Base-by-base conservation (phyloP, 352 stramenopile genomes). In the Poterioochromonas sp. region DNA sequence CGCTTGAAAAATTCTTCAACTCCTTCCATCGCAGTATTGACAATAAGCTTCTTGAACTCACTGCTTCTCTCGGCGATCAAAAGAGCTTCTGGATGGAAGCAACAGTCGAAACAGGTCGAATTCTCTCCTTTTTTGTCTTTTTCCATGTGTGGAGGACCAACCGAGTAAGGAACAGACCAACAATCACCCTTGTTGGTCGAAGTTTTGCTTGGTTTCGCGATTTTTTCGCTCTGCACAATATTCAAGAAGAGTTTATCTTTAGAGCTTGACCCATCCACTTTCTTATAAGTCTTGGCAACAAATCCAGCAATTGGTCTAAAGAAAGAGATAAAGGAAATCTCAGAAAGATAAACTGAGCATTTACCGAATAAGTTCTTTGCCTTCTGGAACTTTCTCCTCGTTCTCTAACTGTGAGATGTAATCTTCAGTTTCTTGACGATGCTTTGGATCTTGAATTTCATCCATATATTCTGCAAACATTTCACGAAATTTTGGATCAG, bases 391-490 rank as follows among this genome's bases (percentile, higher is more conserved):
- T 35, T 93, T 90, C 35, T 95, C 87, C 40, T 97, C 87, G 47
- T 65, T 79, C 83, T 97, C 90, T 0, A 96, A 80, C 76, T 96
- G 90, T 18, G 85, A 79, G 12, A 97, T 83, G 81, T 96, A 95
- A 51, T 84, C 79, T 82, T 97, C 91, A 43, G 92, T 93, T 84
- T 97, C 91, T 39, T 80, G 78, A 43, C 81, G 58, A 26, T 80
- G 83, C 40, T 81, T 83, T 18, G 91, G 91, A 84, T 97, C 91
- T 26, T 88, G 90, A 68, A 97, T 93, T 82, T 97, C 92, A 37
- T 89, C 82, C 84, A 97, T 94, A 83, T 97, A 97, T 43, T 97
- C 92, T 73, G 90, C 89, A 53, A 97, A 82, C 35, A 97, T 84
- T 74, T 89, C 88, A 15, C 90, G 89, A 83, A 97, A 97, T 76